Evolutionary conservation across 345 rosid genomes (phyloP).

Genomic region (Eucalyptus regnans): DNA sequence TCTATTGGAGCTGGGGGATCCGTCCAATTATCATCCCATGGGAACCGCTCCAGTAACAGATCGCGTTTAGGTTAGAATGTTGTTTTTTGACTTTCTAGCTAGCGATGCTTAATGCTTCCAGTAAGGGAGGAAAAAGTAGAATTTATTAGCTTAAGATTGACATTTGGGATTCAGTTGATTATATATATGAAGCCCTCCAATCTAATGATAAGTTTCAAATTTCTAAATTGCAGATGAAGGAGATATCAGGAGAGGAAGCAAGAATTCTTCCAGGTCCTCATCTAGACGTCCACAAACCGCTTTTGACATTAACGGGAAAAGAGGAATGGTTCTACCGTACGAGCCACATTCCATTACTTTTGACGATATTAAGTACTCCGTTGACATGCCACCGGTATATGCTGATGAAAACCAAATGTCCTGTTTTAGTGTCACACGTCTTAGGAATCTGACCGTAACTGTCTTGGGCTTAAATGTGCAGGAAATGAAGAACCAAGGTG

Average conservation of each 20-base stretch:
- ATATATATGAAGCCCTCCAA: not conserved
- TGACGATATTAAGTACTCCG: conserved; percentile 21
- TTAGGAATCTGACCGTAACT: not conserved
- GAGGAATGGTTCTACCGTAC: conserved; percentile 42
- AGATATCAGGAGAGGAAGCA: not conserved
- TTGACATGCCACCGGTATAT: conserved; percentile 38
- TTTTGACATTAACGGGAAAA: not conserved
- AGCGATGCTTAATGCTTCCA: not conserved
- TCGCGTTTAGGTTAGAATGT: not conserved
- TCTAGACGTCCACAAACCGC: not conserved
- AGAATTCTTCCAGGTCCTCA: not conserved
- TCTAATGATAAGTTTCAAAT: not conserved
- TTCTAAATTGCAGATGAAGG: not conserved
- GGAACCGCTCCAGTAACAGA: not conserved
- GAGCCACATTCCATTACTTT: conserved; percentile 25
- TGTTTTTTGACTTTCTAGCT: not conserved
- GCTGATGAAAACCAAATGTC: not conserved
- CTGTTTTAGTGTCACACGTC: not conserved
- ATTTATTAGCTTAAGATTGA: not conserved
- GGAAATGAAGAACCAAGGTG: conserved; percentile 57
- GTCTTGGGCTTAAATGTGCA: not conserved
- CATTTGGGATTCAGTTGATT: not conserved
- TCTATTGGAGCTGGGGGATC: not conserved
- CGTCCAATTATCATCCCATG: not conserved
- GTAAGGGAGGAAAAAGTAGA: not conserved